phyloP scores from a whole-genome alignment of 192 early-diverging fungal genomes.

The Linderina pennispora region DNA sequence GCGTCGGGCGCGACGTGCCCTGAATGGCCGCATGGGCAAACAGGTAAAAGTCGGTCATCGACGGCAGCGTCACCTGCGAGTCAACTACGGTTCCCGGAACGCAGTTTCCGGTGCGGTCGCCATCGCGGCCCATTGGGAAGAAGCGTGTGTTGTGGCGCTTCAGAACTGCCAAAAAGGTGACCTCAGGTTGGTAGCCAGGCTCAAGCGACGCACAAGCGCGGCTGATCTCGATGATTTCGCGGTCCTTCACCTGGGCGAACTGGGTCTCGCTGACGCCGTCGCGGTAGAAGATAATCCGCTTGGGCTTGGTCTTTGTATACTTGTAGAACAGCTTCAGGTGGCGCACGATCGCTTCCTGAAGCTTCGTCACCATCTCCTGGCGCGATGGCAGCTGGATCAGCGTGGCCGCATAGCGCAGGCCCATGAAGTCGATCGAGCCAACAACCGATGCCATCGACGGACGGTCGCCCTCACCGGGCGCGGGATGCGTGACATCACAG shows the following conservation, averaged over 20 bases:
- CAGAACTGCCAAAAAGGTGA: slow-evolving; percentile 66
- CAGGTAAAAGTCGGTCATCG: slow-evolving; percentile 82
- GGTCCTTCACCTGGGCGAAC: slow-evolving; percentile 65
- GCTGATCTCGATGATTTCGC: slow-evolving; percentile 70
- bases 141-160: slow-evolving; percentile 83
- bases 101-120: slow-evolving; percentile 75
- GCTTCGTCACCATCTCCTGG: slow-evolving; percentile 65
- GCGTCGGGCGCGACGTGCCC: slow-evolving; percentile 87
- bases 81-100: slow-evolving; percentile 79
- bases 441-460: slow-evolving; percentile 77
- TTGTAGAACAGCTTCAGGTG: slow-evolving; percentile 61
- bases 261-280: slow-evolving; percentile 90
- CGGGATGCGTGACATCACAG: slow-evolving; percentile 85
- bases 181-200: slow-evolving; percentile 60
- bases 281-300: slow-evolving; percentile 79
- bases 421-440: slow-evolving; percentile 60
- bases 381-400: slow-evolving; percentile 63
- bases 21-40: slow-evolving; percentile 88
- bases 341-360: slow-evolving; percentile 54
- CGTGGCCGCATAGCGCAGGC: slow-evolving; percentile 55
- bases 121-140: slow-evolving; percentile 63
- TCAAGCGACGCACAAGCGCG: slow-evolving; percentile 59
- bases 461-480: slow-evolving; percentile 56
- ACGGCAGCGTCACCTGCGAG: slow-evolving; percentile 65
- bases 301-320: slow-evolving; percentile 55